Conservation (phyloP, 2,329 filamentous ascomycete genomes). For the Penicillium hordei region DNA sequence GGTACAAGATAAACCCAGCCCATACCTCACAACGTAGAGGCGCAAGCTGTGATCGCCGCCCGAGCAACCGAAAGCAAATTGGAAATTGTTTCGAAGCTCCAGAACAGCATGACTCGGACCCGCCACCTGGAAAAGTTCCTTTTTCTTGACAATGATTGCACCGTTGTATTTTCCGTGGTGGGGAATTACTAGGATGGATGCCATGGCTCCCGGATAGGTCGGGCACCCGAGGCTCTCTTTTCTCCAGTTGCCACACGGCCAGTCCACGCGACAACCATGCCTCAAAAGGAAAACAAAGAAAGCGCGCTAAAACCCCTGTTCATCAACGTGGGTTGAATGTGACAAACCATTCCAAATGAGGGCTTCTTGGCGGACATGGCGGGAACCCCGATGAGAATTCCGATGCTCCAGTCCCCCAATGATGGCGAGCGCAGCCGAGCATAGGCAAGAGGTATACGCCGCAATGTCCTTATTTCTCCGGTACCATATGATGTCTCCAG, state of each 20-base stretch:
- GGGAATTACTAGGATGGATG: neutral
- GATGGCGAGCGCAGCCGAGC: neutral
- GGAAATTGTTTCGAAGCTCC: constrained; percentile 2
- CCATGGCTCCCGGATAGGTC: constrained; percentile 6
- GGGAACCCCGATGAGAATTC: neutral
- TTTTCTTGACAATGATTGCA: constrained; percentile 1
- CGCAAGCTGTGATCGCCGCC: constrained; percentile 2
- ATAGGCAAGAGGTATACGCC: neutral
- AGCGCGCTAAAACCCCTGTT: constrained; percentile 1
- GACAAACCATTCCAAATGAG: neutral
- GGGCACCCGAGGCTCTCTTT: constrained; percentile 2
- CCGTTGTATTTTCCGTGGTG: constrained; percentile 5
- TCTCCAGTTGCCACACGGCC: neutral
- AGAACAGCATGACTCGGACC: neutral
- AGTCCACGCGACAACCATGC: constrained; percentile 2
- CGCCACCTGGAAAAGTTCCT: neutral
- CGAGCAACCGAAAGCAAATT: neutral
- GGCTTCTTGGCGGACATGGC: neutral
- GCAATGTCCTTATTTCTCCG: neutral
- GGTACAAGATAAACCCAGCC: neutral
- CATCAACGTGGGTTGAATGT: constrained; percentile 2
- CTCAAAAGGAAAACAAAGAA: neutral
- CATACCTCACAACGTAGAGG: neutral
- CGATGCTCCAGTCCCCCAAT: neutral
- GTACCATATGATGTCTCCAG: neutral